Base-by-base conservation (phyloP, 2,329 filamentous ascomycete genomes). In the Neofusicoccum umdonicola region DNA sequence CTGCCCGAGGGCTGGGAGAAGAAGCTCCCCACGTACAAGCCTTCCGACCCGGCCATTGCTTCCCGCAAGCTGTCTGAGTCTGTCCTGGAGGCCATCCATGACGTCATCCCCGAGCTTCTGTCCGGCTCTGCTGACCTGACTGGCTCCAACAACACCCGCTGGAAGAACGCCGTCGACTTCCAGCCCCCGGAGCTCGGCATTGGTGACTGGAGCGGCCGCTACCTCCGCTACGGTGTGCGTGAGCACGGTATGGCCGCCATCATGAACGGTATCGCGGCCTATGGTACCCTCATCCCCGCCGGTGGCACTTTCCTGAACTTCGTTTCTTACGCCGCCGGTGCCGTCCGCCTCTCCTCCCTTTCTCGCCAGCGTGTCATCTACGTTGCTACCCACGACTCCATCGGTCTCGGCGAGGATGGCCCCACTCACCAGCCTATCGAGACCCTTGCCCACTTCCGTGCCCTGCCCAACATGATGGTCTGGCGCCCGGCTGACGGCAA, bases 341-440 rank as follows among this genome's bases (percentile, higher is more conserved):
- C 95, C 74, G 90, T 98, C 77, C 94, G 95, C 82, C 88, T 99
- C 67, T 97, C 93, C 42, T 89, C 95, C 45, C 87, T 99, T 72
- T 96, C 93, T 52, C 93, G 91, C 80, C 86, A 93, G 79, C 94
- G 94, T 74, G 85, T 88, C 77, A 93, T 99, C 84, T 96, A 95
- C 89, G 87, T 98, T 73, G 94, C 95, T 75, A 98, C 94, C 72
- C 94, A 98, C 87, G 94, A 98, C 87, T 97, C 94, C 70, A 99
- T 99, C 74, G 95, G 95, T 85, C 92, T 98, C 71, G 95, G 95
- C 82, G 95, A 99, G 84, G 95, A 99, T 77, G 95, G 95, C 69
- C 94, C 95, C 72, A 99, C 95, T 65, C 95, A 99, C 84, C 95
- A 99, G 87, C 95, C 95, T 79, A 97, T 99, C 73, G 95, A 99